Conservation (phyloP, 2,329 filamentous ascomycete genomes). For the Curvularia lunata region DNA sequence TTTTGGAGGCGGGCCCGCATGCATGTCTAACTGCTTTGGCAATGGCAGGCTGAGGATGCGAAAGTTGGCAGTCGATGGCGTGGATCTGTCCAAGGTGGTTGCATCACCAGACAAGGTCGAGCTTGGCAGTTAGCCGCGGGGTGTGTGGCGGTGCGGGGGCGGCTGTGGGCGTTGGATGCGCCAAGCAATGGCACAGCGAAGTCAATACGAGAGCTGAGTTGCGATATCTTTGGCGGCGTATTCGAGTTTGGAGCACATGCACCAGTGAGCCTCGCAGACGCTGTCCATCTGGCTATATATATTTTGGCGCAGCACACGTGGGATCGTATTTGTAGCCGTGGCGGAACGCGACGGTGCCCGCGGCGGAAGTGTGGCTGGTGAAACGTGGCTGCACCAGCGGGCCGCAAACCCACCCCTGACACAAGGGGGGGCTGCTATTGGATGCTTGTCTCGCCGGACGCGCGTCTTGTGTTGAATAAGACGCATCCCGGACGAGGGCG, state of each 20-base stretch:
- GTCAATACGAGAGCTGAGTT: neutral
- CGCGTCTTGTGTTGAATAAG: slow-evolving; percentile 20
- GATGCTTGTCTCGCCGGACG: slow-evolving; percentile 18
- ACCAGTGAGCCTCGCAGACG: neutral
- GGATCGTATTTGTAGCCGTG: neutral
- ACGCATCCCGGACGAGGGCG: slow-evolving; percentile 1
- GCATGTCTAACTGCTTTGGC: slow-evolving; percentile 1
- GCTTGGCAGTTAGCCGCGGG: slow-evolving; percentile 9
- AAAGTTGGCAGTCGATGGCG: neutral
- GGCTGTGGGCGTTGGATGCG: neutral
- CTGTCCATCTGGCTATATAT: neutral
- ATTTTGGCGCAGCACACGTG: neutral
- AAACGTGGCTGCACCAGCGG: slow-evolving; percentile 13
- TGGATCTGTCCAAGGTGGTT: slow-evolving; percentile 8
- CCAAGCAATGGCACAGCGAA: slow-evolving; percentile 2
- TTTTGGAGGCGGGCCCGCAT: neutral
- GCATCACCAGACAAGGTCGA: slow-evolving; percentile 9
- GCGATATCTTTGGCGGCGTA: neutral
- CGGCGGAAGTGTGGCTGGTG: slow-evolving; percentile 4
- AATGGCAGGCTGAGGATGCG: neutral
- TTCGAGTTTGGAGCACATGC: neutral
- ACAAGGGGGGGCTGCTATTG: slow-evolving; percentile 6
- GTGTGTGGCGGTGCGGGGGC: slow-evolving; percentile 12
- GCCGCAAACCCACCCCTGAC: slow-evolving; percentile 15
- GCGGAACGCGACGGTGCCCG: neutral